Conservation (phyloP, 164 flowering plant species). For the Buxus sempervirens region DNA sequence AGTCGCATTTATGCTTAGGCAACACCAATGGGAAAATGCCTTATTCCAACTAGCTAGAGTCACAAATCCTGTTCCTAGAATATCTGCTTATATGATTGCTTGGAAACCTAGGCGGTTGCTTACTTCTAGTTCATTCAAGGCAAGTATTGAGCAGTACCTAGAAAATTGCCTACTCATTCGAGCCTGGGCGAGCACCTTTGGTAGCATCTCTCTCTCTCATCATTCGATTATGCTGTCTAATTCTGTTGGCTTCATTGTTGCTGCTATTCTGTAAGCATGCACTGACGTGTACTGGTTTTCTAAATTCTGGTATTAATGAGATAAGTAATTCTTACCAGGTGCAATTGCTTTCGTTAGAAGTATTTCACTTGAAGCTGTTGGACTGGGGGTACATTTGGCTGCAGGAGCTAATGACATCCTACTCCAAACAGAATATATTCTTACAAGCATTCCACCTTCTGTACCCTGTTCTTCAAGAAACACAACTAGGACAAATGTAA, state of each 20-base stretch:
- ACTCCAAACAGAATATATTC: constrained; percentile 76
- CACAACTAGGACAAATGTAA: constrained; percentile 40
- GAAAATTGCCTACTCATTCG: too few relatives aligned
- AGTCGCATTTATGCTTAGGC: too few relatives aligned
- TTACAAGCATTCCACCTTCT: constrained; percentile 62
- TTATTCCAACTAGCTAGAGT: too few relatives aligned
- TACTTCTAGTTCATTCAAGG: too few relatives aligned
- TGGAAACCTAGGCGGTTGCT: too few relatives aligned
- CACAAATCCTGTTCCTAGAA: too few relatives aligned
- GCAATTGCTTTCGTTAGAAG: constrained; percentile 90
- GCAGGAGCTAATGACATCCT: constrained; percentile 92
- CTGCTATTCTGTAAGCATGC: not conserved
- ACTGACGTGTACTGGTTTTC: not conserved
- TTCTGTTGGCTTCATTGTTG: not conserved
- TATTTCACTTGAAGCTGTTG: constrained; percentile 95
- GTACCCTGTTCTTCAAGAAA: constrained; percentile 36
- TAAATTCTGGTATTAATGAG: not conserved
- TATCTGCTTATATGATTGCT: too few relatives aligned
- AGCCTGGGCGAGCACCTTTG: too few relatives aligned
- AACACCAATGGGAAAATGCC: too few relatives aligned
- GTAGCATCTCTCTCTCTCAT: too few relatives aligned
- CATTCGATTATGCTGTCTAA: not conserved
- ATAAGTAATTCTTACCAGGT: constrained; percentile 41
- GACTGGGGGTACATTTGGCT: constrained; percentile 90
- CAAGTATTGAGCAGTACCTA: too few relatives aligned